phyloP scores from a whole-genome alignment of 1,284 basidiomycete species.

The Rhodofomes roseus region DNA sequence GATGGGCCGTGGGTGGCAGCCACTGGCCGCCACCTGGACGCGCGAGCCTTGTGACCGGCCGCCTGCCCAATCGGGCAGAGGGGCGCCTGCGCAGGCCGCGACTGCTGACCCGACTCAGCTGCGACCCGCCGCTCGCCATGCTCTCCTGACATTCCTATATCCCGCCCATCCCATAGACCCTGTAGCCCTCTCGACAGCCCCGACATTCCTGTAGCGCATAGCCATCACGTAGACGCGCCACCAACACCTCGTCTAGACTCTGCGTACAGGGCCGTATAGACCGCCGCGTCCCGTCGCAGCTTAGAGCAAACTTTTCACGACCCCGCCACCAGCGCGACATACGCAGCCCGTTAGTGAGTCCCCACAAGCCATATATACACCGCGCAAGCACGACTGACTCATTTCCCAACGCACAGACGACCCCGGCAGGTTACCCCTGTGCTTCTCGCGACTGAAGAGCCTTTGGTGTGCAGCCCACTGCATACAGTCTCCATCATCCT shows the following conservation, averaged over 20 bases:
- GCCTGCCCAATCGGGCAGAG: constrained; percentile 17
- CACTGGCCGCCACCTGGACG: not conserved
- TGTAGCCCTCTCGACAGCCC: constrained; percentile 10
- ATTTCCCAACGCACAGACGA: constrained; percentile 15
- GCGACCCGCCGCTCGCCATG: constrained; percentile 6
- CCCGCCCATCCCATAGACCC: constrained; percentile 16
- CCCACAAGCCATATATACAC: not conserved
- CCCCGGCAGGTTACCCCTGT: constrained; percentile 20
- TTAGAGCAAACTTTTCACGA: constrained; percentile 18
- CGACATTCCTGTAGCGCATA: not conserved
- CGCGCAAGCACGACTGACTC: constrained; percentile 2
- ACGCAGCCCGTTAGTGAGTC: not conserved
- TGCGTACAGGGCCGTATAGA: constrained; percentile 13
- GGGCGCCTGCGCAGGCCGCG: constrained; percentile 18
- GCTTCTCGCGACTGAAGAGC: not conserved
- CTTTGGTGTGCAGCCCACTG: not conserved
- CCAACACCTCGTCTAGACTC: constrained; percentile 7
- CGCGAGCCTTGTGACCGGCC: constrained; percentile 19
- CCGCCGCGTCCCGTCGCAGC: constrained; percentile 14
- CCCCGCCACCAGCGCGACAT: not conserved
- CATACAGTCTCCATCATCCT: constrained; percentile 1
- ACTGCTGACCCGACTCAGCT: constrained; percentile 12
- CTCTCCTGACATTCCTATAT: constrained; percentile 16
- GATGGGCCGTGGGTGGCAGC: constrained; percentile 11
- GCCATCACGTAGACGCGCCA: constrained; percentile 1